Evolutionary conservation across 495 filamentous ascomycete genomes (phyloP).

Genomic region (Aspergillus mulundensis): DNA sequence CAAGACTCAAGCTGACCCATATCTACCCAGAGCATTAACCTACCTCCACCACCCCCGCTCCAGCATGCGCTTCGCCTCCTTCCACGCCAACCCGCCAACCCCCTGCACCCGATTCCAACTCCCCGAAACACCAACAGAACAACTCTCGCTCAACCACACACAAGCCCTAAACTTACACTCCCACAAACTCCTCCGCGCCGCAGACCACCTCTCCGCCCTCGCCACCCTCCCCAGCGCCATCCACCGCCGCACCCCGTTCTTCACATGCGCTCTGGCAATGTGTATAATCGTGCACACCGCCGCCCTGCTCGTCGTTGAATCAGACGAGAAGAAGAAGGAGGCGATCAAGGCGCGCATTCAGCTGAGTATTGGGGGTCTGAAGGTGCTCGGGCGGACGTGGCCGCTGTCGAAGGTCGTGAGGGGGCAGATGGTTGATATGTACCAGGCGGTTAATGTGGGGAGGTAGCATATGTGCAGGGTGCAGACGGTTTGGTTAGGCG

Average conservation of each 20-base stretch:
- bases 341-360: slow-evolving; percentile 60
- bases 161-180: slow-evolving; percentile 51
- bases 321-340: slow-evolving; percentile 56
- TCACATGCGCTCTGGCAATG: slow-evolving; percentile 63
- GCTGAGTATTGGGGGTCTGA: slow-evolving; percentile 68
- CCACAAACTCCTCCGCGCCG: slow-evolving; percentile 64
- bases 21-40: slow-evolving; percentile 48
- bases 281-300: slow-evolving; percentile 44
- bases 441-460: slow-evolving; percentile 17
- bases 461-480: no score
- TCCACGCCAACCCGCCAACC: slow-evolving; percentile 15
- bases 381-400: slow-evolving; percentile 64
- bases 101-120: slow-evolving; percentile 21
- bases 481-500: no score
- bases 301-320: slow-evolving; percentile 34
- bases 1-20: not conserved
- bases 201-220: slow-evolving; percentile 65
- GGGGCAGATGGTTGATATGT: slow-evolving; percentile 49
- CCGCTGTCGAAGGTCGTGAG: slow-evolving; percentile 59
- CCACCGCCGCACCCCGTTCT: slow-evolving; percentile 68
- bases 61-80: slow-evolving; percentile 30
- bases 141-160: slow-evolving; percentile 1
- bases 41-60: slow-evolving; percentile 68
- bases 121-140: slow-evolving; percentile 27
- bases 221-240: slow-evolving; percentile 66